A percentile compares a stretch with the other conserved stretches of the same genome.
Conservation (phyloP, 2,329 filamentous ascomycete genomes). For the Parafenestella ontariensis region DNA sequence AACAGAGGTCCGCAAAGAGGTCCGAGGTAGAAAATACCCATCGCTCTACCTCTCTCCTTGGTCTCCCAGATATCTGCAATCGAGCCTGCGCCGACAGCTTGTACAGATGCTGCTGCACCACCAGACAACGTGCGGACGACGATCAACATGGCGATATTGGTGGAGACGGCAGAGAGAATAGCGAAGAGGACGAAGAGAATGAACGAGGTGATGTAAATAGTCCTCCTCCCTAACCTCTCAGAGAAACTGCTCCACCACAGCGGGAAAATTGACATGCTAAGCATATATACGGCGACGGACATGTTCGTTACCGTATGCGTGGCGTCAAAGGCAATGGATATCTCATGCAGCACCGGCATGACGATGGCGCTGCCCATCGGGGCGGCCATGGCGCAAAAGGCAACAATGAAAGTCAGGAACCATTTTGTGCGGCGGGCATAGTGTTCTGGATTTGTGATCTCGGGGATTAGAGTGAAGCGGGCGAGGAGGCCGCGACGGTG, state of each 20-base stretch:
- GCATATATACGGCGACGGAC: conserved; percentile 51
- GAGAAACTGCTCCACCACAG: conserved; percentile 51
- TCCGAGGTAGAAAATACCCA: conserved; percentile 50
- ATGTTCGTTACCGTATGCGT: conserved; percentile 48
- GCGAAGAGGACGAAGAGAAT: conserved; percentile 42
- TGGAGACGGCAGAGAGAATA: conserved; percentile 43
- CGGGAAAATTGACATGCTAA: conserved; percentile 51
- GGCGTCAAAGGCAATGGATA: conserved; percentile 41
- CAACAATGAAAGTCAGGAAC: conserved; percentile 79
- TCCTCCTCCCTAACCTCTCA: conserved; percentile 45
- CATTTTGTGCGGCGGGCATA: conserved; percentile 81
- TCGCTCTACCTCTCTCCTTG: conserved; percentile 46
- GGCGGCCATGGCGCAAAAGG: conserved; percentile 76
- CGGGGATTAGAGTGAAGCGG: conserved; percentile 74
- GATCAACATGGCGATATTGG: conserved; percentile 48
- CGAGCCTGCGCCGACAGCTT: conserved; percentile 49
- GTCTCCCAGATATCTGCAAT: conserved; percentile 50
- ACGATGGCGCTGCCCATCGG: conserved; percentile 87
- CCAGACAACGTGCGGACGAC: conserved; percentile 46
- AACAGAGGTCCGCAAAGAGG: conserved; percentile 49
- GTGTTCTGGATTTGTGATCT: conserved; percentile 77
- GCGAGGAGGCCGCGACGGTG: conserved; percentile 76
- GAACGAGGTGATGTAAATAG: conserved; percentile 48
- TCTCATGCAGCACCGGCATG: conserved; percentile 60
- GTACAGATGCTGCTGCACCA: conserved; percentile 47